Evolutionary conservation across 768 basidiomycete genomes (phyloP).

Genomic region (Serendipita vermifera): DNA sequence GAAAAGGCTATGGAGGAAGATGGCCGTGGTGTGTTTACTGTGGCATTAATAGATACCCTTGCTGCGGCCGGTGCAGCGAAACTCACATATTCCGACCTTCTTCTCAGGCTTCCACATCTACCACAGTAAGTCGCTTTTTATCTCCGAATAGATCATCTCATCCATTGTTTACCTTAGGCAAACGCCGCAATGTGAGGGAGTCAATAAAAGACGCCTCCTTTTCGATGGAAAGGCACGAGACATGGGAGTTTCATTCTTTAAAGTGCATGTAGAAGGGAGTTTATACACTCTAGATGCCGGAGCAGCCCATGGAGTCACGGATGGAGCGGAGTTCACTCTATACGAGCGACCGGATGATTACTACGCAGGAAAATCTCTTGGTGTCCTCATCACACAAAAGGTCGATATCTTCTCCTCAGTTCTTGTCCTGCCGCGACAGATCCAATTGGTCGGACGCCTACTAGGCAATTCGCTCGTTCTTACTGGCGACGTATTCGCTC

Average conservation of each 20-base stretch:
- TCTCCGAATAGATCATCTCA: constrained; percentile 18
- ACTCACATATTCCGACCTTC: constrained; percentile 36
- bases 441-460: constrained; percentile 36
- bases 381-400: constrained; percentile 38
- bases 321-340: constrained; percentile 48
- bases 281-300: constrained; percentile 44
- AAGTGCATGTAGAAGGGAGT: constrained; percentile 30
- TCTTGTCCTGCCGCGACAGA: constrained; percentile 24
- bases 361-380: constrained; percentile 44
- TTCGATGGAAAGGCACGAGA: constrained; percentile 42
- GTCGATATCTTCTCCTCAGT: constrained; percentile 39
- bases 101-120: constrained; percentile 14
- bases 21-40: constrained; percentile 50
- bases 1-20: constrained; percentile 48
- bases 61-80: constrained; percentile 37
- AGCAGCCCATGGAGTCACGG: constrained; percentile 46
- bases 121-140: background rate
- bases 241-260: constrained; percentile 32
- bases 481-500: constrained; percentile 35
- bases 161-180: constrained; percentile 32
- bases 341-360: constrained; percentile 34
- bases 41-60: constrained; percentile 37
- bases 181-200: constrained; percentile 39
- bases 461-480: constrained; percentile 41
- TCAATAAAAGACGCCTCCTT: constrained; percentile 34